Percentiles rank a stretch among this genome's conserved stretches.
Evolutionary conservation across 148 eudicot genomes (phyloP).

Genomic region (Fagopyrum esculentum): DNA sequence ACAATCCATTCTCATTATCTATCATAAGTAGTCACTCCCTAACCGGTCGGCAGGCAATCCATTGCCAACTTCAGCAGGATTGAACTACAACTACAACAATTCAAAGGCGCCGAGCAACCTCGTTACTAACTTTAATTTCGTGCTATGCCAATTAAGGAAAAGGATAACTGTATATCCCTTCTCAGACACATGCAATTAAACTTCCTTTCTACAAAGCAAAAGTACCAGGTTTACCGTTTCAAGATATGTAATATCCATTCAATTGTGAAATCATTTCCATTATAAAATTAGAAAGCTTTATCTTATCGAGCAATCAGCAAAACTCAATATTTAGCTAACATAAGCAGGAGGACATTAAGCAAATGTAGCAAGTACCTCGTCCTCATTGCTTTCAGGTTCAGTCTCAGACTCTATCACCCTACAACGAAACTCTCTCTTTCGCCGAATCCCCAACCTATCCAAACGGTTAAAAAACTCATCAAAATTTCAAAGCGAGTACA

Average conservation of each 20-base stretch:
- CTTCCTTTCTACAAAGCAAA: background rate
- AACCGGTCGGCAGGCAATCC: too few relatives aligned
- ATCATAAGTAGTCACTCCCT: background rate
- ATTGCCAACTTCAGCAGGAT: too few relatives aligned
- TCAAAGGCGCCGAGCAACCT: background rate
- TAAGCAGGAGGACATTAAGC: background rate
- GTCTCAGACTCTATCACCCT: slow-evolving; percentile 44
- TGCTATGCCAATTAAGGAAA: too few relatives aligned
- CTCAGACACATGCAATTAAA: too few relatives aligned
- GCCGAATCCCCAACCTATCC: slow-evolving; percentile 28
- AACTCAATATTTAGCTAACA: background rate
- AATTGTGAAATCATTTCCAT: slow-evolving; percentile 3
- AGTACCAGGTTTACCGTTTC: background rate
- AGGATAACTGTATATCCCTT: too few relatives aligned
- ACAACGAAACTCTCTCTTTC: slow-evolving; percentile 43
- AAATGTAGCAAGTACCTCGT: slow-evolving; percentile 33
- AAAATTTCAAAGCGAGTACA: background rate
- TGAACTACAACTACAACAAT: background rate
- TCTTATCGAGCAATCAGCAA: background rate
- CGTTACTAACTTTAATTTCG: too few relatives aligned
- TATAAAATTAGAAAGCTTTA: background rate
- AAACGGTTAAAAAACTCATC: background rate
- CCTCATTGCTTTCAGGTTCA: slow-evolving; percentile 46
- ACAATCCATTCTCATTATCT: background rate
- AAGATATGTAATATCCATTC: background rate